Evolutionary conservation across 257 asterid genomes (phyloP), one percentile per base, ranked within the genome.

Genomic region (Solanum rostratum): DNA sequence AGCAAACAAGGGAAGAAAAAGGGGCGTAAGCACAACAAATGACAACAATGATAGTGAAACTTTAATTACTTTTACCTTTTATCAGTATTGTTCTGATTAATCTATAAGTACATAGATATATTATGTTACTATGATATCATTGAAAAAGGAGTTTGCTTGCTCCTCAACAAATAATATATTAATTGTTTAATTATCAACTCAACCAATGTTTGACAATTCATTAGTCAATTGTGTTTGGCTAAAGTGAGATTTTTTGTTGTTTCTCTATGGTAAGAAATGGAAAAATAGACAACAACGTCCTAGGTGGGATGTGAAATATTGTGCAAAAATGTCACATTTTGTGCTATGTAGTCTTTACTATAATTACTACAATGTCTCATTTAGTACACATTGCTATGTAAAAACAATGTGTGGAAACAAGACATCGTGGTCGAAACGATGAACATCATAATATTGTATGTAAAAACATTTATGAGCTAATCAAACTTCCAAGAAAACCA

Each of bases 351-450:
- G 88, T 81, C 59, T 79, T 76, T 66, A 70, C 80, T 49, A 15
- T 49, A 15, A 80, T 81, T 81, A 60, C 57, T 79, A 86, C 71
- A 0, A 70, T 87, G 93, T 89, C 94, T 84, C 92, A 88, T 90
- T 90, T 92, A 85, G 92, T 91, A 57, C 65, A 57, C 65, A 57
- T 54, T 57, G 94, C 73, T 80, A 87, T 80, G 91, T 84, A 86
- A 65, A 84, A 80, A 81, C 89, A 88, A 82, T 86, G 91, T 92
- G 88, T 94, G 85, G 93, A 84, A 92, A 85, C 80, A 87, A 87
- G 93, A 90, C 68, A 92, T 62, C 97, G 98, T 92, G 96, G 95
- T 94, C 95, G 90, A 90, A 84, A 94, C 95, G 97, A 89, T 86
- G 92, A 89, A 92, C 91, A 85, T 73, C 53, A 76, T 88, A 82